Percentiles rank a stretch among this genome's conserved stretches.
Evolutionary conservation across 495 filamentous ascomycete species (phyloP).

Genomic region (Neurospora sp.): DNA sequence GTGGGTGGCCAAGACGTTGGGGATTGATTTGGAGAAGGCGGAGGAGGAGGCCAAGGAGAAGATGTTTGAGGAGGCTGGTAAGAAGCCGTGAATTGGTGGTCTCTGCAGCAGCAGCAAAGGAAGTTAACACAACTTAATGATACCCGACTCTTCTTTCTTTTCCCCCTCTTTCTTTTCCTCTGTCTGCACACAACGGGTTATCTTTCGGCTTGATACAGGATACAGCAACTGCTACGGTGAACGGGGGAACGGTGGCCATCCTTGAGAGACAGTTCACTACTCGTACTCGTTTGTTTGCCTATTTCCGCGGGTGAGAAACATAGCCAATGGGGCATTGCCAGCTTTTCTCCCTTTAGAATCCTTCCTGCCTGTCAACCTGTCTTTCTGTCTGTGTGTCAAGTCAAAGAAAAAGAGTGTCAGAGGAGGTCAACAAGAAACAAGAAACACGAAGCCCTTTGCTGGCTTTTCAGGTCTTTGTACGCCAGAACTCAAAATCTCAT

Average conservation of each 20-base stretch:
- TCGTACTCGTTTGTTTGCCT: neutral
- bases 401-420: neutral
- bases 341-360: neutral
- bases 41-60: neutral
- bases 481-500: neutral
- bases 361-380: neutral
- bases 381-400: neutral
- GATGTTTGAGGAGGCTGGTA: neutral
- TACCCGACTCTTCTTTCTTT: neutral
- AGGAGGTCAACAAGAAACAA: neutral
- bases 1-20: conserved; percentile 56
- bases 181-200: neutral
- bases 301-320: neutral
- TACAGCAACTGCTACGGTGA: neutral
- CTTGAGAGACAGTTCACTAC: neutral
- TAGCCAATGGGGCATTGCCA: neutral
- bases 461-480: neutral
- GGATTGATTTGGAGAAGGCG: conserved; percentile 34
- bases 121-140: neutral
- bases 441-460: neutral
- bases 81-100: neutral
- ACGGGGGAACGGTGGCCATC: neutral
- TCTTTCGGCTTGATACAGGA: neutral
- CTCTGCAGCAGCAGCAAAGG: neutral
- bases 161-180: neutral